Conservation (phyloP, 2,329 filamentous ascomycete genomes). For the Emmonsiellopsis sp. region DNA sequence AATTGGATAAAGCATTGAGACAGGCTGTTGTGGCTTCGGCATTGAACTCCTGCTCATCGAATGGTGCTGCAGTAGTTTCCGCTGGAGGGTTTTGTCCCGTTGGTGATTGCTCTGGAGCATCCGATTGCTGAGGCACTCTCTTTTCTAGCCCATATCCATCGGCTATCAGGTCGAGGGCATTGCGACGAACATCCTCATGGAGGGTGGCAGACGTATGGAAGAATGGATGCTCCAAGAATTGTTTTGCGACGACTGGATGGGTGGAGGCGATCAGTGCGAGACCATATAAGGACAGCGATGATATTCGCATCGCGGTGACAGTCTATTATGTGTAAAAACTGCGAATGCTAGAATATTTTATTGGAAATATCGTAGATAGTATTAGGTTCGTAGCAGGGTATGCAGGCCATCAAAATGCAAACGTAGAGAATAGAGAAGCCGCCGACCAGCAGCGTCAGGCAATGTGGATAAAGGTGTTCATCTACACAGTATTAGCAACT, state of each 20-base stretch:
- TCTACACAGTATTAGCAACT: background rate
- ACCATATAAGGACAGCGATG: background rate
- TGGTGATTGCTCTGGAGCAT: background rate
- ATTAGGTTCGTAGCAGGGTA: too few relatives aligned
- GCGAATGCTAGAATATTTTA: background rate
- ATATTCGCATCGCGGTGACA: background rate
- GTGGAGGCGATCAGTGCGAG: background rate
- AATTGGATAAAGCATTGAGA: slow-evolving; percentile 43
- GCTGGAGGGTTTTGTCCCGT: background rate
- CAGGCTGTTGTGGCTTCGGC: slow-evolving; percentile 50
- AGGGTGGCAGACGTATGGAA: background rate
- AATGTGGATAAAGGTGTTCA: background rate
- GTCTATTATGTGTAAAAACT: background rate
- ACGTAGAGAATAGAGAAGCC: background rate
- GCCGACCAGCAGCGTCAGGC: background rate
- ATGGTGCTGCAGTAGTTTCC: slow-evolving; percentile 21
- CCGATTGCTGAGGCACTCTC: slow-evolving; percentile 7
- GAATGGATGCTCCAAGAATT: background rate
- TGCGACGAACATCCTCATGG: slow-evolving; percentile 1
- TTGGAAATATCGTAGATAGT: background rate
- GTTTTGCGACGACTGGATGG: background rate
- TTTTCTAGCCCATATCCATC: background rate
- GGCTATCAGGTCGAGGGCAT: slow-evolving; percentile 3
- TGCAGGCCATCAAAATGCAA: background rate
- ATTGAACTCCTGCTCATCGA: slow-evolving; percentile 20